phyloP scores from a whole-genome alignment of 345 rosid genomes.

The Populus euphratica region DNA sequence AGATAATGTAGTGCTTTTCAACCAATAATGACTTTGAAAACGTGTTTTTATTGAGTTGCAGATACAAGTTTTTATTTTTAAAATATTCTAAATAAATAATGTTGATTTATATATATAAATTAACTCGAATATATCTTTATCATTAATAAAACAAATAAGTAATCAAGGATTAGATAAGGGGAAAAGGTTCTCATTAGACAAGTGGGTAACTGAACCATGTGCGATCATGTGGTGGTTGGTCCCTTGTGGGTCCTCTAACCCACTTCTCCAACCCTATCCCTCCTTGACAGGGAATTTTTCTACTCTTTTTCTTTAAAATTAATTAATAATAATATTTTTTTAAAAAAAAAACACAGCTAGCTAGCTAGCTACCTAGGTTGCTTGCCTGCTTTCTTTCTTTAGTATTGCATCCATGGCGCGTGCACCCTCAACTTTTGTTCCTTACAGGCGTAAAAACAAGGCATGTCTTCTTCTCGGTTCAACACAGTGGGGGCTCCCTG shows the following conservation, averaged over 20 bases:
- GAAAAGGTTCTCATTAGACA: constrained; percentile 19
- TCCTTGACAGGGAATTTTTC: neutral
- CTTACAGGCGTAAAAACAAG: neutral
- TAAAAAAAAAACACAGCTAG: neutral
- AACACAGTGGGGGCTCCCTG: neutral
- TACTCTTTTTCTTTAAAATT: neutral
- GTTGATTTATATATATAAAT: too few relatives aligned
- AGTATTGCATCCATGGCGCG: neutral
- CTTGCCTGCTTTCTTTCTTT: neutral
- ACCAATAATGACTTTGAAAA: too few relatives aligned
- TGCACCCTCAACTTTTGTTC: neutral
- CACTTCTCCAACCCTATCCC: constrained; percentile 27
- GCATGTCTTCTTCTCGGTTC: neutral
- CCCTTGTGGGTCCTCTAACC: constrained; percentile 29
- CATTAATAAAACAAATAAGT: constrained; percentile 5
- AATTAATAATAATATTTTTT: neutral
- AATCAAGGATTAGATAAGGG: constrained; percentile 27
- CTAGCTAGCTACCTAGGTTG: too few relatives aligned
- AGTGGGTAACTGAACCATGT: constrained; percentile 40
- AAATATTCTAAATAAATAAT: too few relatives aligned
- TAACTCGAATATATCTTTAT: too few relatives aligned
- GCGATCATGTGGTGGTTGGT: constrained; percentile 43
- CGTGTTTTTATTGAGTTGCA: too few relatives aligned
- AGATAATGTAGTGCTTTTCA: too few relatives aligned
- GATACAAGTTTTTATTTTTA: too few relatives aligned